Evolutionary conservation across 805 yeast genomes (phyloP).

Genomic region (Cyberlindnera subsufficiens): DNA sequence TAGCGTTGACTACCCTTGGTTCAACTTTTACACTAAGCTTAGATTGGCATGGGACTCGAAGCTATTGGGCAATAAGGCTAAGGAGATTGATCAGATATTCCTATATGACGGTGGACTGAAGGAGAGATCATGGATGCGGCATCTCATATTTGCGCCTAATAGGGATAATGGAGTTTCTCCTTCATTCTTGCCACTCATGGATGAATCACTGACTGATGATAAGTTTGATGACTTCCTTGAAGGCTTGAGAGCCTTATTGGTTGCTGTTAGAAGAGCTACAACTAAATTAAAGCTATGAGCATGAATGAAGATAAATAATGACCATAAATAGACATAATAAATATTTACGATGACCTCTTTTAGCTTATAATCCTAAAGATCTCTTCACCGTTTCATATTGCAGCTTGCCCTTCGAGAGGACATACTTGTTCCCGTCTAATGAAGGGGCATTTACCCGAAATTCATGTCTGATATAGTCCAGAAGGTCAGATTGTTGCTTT

Average conservation of each 20-base stretch:
- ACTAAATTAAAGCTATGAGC: conserved; percentile 2
- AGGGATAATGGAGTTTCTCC: conserved; percentile 44
- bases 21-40: conserved; percentile 52
- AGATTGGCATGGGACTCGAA: conserved; percentile 52
- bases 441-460: conserved; percentile 3
- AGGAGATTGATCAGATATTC: conserved; percentile 14
- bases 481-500: conserved; percentile 2
- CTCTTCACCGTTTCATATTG: conserved; percentile 8
- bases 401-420: conserved; percentile 6
- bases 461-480: conserved; percentile 3
- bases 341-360: background rate
- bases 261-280: conserved; percentile 3
- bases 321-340: background rate
- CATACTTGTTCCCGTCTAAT: conserved; percentile 8
- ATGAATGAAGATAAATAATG: background rate
- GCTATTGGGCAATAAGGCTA: conserved; percentile 40
- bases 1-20: conserved; percentile 74
- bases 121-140: conserved; percentile 56
- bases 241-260: conserved; percentile 6
- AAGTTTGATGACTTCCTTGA: conserved; percentile 31
- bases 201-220: conserved; percentile 44
- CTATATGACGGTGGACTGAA: conserved; percentile 40
- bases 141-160: conserved; percentile 57
- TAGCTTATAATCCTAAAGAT: conserved; percentile 4
- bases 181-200: conserved; percentile 52